These are phyloP conservation scores for Solanum tacnaense DNA, from an alignment of 257 asterid species.

Conservation along the genomic window DNA sequence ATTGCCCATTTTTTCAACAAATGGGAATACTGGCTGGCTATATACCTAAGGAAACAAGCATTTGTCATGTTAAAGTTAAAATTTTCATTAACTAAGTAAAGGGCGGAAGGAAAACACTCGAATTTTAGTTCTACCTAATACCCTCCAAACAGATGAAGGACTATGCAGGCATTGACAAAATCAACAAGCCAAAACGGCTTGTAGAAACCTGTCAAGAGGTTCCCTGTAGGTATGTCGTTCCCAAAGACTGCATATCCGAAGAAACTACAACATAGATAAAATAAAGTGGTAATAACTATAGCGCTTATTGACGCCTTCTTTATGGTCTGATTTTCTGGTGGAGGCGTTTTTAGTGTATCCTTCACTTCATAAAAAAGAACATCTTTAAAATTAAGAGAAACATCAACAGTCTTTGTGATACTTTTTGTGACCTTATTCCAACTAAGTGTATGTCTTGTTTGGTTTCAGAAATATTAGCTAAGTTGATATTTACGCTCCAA, in stretches of 20 bases:
- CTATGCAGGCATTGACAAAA: conserved; percentile 49
- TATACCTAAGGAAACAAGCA: conserved; percentile 24
- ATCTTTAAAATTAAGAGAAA: neutral
- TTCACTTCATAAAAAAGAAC: neutral
- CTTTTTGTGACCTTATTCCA: neutral
- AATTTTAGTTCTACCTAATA: conserved; percentile 33
- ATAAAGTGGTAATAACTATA: conserved; percentile 30
- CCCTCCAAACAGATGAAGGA: conserved; percentile 53
- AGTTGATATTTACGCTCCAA: neutral
- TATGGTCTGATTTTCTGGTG: conserved; percentile 50
- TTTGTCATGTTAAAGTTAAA: neutral
- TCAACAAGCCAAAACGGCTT: conserved; percentile 69
- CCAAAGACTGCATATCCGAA: conserved; percentile 76
- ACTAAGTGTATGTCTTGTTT: neutral
- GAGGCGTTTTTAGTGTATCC: conserved; percentile 63
- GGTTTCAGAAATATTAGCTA: neutral
- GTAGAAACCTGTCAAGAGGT: conserved; percentile 63
- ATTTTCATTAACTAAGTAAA: neutral
- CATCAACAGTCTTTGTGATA: neutral
- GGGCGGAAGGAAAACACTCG: neutral
- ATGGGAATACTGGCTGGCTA: conserved; percentile 53
- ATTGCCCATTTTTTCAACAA: conserved; percentile 27
- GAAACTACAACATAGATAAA: conserved; percentile 51
- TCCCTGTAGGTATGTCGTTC: conserved; percentile 38
- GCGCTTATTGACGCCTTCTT: conserved; percentile 43